phyloP scores from a whole-genome alignment of 2,329 filamentous ascomycete genomes.

The Stagonosporopsis cucurbitacearum region DNA sequence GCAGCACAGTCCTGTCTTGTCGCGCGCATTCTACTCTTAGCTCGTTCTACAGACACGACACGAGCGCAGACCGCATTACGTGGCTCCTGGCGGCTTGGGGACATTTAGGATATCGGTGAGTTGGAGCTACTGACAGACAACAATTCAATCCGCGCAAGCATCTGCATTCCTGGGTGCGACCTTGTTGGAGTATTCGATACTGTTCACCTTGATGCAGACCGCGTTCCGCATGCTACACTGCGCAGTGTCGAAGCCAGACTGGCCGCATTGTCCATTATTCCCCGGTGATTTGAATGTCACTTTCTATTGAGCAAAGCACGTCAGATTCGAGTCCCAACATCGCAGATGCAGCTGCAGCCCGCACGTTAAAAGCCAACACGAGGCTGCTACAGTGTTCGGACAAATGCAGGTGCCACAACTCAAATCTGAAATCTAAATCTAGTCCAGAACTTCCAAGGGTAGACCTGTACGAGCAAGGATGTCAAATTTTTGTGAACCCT shows the following conservation, averaged over 20 bases:
- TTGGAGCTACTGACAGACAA: neutral
- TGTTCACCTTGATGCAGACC: neutral
- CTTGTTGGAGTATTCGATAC: neutral
- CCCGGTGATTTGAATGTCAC: neutral
- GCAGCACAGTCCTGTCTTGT: neutral
- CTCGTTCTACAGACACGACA: neutral
- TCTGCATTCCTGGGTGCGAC: neutral
- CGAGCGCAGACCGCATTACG: neutral
- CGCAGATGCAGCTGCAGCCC: neutral
- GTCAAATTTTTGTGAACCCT: neutral
- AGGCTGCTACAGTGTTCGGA: neutral
- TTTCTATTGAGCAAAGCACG: neutral
- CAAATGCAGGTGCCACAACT: neutral
- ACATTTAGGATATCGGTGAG: neutral
- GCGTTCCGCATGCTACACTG: neutral
- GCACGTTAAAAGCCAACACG: neutral
- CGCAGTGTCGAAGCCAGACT: slow-evolving; percentile 3
- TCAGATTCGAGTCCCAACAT: neutral
- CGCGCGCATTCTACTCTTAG: neutral
- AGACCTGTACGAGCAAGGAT: slow-evolving; percentile 1
- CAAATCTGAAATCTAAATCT: neutral
- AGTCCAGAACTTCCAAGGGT: neutral
- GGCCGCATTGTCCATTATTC: neutral
- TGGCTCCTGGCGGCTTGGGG: neutral
- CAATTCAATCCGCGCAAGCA: neutral